Conservation (phyloP, 1,139 yeast genomes). For the Pichia sp. region DNA sequence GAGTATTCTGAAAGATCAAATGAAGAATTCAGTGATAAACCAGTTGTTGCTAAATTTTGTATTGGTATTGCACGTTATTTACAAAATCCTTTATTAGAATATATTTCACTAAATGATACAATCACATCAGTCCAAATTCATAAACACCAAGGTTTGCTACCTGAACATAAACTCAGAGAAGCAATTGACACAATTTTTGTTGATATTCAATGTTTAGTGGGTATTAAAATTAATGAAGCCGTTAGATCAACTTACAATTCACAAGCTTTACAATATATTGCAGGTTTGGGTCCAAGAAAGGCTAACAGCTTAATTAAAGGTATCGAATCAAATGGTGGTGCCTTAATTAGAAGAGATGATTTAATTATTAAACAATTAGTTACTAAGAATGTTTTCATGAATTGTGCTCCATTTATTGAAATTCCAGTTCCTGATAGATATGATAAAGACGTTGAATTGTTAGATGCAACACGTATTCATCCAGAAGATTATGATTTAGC, state of each 20-base stretch:
- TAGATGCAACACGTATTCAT: slow-evolving; percentile 94
- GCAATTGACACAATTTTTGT: slow-evolving; percentile 81
- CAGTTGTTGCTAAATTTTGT: slow-evolving; percentile 77
- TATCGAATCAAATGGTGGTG: slow-evolving; percentile 68
- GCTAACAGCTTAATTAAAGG: slow-evolving; percentile 82
- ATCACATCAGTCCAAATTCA: slow-evolving; percentile 66
- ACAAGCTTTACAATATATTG: slow-evolving; percentile 63
- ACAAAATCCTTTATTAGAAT: slow-evolving; percentile 87
- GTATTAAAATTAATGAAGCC: slow-evolving; percentile 90
- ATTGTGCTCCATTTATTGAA: slow-evolving; percentile 84
- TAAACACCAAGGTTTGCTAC: slow-evolving; percentile 65
- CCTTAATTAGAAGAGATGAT: slow-evolving; percentile 63
- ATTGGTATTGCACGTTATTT: slow-evolving; percentile 85
- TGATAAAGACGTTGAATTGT: slow-evolving; percentile 62
- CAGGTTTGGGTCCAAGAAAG: slow-evolving; percentile 95
- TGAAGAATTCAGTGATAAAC: slow-evolving; percentile 80
- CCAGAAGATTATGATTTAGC: slow-evolving; percentile 97
- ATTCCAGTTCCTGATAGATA: slow-evolving; percentile 62
- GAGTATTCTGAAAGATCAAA: slow-evolving; percentile 75
- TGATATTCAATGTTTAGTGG: slow-evolving; percentile 84
- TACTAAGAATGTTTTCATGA: slow-evolving; percentile 75
- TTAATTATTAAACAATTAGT: slow-evolving; percentile 75
- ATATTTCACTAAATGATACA: slow-evolving; percentile 72
- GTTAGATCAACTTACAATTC: slow-evolving; percentile 69
- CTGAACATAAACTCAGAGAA: slow-evolving; percentile 56